Percentiles rank a stretch among this genome's conserved stretches.
phyloP scores from a whole-genome alignment of 2,329 filamentous ascomycete genomes.

The Diaporthe caulivora region DNA sequence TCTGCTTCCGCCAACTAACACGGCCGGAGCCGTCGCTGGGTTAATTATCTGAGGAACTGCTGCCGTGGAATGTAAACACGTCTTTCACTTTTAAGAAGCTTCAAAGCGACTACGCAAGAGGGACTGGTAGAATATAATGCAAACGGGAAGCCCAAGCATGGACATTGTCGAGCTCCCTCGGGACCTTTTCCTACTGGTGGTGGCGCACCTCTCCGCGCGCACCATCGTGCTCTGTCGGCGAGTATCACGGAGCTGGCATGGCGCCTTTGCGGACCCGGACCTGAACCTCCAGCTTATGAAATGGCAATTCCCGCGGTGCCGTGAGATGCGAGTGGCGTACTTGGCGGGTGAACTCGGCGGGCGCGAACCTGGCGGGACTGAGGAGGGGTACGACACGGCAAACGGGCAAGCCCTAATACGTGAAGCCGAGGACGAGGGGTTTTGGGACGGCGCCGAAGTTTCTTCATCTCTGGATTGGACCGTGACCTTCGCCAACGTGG shows the following conservation, averaged over 20 bases:
- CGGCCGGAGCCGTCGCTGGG: background rate
- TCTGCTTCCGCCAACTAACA: background rate
- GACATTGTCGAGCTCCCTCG: constrained; percentile 63
- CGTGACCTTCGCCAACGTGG: constrained; percentile 60
- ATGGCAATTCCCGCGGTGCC: constrained; percentile 64
- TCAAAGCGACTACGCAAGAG: background rate
- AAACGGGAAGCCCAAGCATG: constrained; percentile 50
- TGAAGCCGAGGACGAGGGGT: background rate
- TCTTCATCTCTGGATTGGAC: constrained; percentile 51
- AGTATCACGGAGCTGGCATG: constrained; percentile 62
- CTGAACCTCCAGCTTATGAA: constrained; percentile 62
- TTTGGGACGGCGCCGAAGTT: background rate
- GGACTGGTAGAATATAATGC: background rate
- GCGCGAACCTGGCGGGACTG: constrained; percentile 38
- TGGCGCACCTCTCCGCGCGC: constrained; percentile 60
- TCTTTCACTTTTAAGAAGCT: background rate
- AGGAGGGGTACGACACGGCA: background rate
- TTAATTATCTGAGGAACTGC: background rate
- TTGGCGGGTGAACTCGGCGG: constrained; percentile 38
- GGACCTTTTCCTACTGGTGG: constrained; percentile 69
- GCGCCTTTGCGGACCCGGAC: constrained; percentile 61
- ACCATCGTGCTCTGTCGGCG: constrained; percentile 65
- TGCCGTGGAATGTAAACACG: background rate
- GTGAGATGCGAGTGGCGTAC: constrained; percentile 61
- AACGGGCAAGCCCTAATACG: background rate